Percentiles rank a stretch among this genome's conserved stretches.
Evolutionary conservation across 805 yeast species (phyloP).

Genomic region (Candida succiphila): DNA sequence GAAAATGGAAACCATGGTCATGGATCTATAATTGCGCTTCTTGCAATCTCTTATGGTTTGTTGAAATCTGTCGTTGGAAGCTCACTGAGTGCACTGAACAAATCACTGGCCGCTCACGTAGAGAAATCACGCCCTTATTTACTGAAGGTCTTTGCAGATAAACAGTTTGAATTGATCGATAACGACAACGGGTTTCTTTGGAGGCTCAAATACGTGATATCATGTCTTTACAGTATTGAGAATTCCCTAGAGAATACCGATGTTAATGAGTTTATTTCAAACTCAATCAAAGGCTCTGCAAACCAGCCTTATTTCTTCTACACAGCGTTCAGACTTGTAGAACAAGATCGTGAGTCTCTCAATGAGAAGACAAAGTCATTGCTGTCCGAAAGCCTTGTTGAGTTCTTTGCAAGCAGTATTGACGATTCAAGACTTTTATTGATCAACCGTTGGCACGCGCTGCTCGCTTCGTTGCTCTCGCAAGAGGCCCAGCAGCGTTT

Average conservation of each 20-base stretch:
- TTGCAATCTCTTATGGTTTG: slow-evolving; percentile 31
- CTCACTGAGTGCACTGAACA: slow-evolving; percentile 18
- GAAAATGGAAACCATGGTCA: slow-evolving; percentile 4
- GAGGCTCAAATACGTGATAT: slow-evolving; percentile 35
- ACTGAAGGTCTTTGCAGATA: slow-evolving; percentile 8
- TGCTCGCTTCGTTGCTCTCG: slow-evolving; percentile 27
- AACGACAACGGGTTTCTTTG: slow-evolving; percentile 21
- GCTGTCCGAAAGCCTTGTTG: slow-evolving; percentile 4
- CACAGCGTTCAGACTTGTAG: slow-evolving; percentile 33
- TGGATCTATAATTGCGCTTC: slow-evolving; percentile 10
- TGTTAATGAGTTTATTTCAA: slow-evolving; percentile 1
- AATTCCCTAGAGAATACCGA: slow-evolving; percentile 5
- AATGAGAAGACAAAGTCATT: neutral
- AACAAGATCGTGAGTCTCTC: slow-evolving; percentile 18
- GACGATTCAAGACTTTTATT: slow-evolving; percentile 12
- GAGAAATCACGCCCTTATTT: slow-evolving; percentile 11
- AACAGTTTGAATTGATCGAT: slow-evolving; percentile 7
- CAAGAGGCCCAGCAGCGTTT: slow-evolving; percentile 20
- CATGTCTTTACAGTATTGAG: slow-evolving; percentile 35
- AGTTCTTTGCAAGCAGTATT: slow-evolving; percentile 14
- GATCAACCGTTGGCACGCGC: slow-evolving; percentile 47
- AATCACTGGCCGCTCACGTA: slow-evolving; percentile 8
- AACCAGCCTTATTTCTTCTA: slow-evolving; percentile 6
- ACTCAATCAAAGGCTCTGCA: no score
- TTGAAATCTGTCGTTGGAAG: slow-evolving; percentile 17